phyloP scores from a whole-genome alignment of 306 rosid genomes.

The Echinosophora koreensis region DNA sequence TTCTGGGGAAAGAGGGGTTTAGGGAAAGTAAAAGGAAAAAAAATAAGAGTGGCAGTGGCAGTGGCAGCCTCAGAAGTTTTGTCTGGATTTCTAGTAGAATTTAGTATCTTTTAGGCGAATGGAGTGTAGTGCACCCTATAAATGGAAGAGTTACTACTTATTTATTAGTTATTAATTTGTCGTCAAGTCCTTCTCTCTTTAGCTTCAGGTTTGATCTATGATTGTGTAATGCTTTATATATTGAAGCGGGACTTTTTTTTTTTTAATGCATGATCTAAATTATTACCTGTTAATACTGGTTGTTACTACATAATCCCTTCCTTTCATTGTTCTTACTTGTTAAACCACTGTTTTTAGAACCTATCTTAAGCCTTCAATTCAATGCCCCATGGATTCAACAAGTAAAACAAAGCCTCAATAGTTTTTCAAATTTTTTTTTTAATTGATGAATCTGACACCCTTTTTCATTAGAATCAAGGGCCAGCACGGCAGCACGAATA shows the following conservation, averaged over 20 bases:
- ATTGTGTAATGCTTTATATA: neutral
- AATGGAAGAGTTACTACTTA: constrained; percentile 25
- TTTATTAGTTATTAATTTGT: neutral
- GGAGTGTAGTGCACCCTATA: neutral
- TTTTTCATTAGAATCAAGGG: constrained; percentile 48
- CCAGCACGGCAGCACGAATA: constrained; percentile 58
- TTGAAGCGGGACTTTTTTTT: neutral
- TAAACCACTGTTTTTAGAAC: neutral
- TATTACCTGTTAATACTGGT: too few species aligned
- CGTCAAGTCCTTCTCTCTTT: neutral
- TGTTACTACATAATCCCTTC: neutral
- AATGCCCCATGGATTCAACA: neutral
- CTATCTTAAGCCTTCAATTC: neutral
- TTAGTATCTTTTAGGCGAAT: constrained; percentile 7
- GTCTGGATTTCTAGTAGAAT: constrained; percentile 38
- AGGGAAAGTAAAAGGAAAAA: neutral
- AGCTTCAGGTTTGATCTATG: neutral
- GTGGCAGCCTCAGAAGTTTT: constrained; percentile 53
- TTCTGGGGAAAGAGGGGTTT: neutral
- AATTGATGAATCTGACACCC: constrained; percentile 35
- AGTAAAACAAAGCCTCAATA: neutral
- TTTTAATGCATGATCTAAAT: neutral
- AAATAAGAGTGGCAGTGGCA: constrained; percentile 27
- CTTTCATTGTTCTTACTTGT: neutral
- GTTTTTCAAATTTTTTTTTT: neutral